Evolutionary conservation across 2,329 filamentous ascomycete species (phyloP), one percentile per base, ranked within the genome.

Genomic region (Fusarium duplospermum): DNA sequence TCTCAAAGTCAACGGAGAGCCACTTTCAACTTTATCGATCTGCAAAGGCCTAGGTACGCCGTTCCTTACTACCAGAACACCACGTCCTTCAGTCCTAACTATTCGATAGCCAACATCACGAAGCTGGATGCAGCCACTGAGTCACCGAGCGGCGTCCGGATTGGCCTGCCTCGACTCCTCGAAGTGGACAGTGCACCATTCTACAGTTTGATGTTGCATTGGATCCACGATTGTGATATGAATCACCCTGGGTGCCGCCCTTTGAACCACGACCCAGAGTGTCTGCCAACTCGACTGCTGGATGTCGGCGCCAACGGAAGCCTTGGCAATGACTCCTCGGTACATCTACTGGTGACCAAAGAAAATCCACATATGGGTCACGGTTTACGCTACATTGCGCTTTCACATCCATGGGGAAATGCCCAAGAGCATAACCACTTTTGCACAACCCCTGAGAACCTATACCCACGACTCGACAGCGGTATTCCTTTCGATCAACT

Each of bases 351-450:
- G 2, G 27, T 36, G 0, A 58, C 63, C 9, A 22, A 10, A 31
- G 20, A 11, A 4, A 42, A 22, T 10, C 4, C 8, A 2, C n/a
- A 7, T 2, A 3, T n/a, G 1, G 11, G 8, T 6, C 14, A 16
- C 1, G 13, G 36, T 4, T 3, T 61, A 6, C 40, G 24, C 22
- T 74, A 73, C 7, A 65, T 69, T n/a, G 69, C 70, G 1, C 33
- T 73, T 4, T 72, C 70, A 13, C 70, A 73, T 42, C 65, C 69
- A 3, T 73, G 69, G 69, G 70, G 70, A 3, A 27, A 52, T 33
- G 27, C 6, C 0, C 6, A 22, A 10, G 1, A 31, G 0, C 65
- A 72, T 38, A 6, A 60, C 18, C 70, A 69, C 20, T 73, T 69
- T 22, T 72, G 64, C 2, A 71, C 70, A 2, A 71, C 69, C 4